Percentiles rank a stretch among this genome's conserved stretches.
Evolutionary conservation across 768 basidiomycete species (phyloP).

Genomic region (Scleroderma bovista): DNA sequence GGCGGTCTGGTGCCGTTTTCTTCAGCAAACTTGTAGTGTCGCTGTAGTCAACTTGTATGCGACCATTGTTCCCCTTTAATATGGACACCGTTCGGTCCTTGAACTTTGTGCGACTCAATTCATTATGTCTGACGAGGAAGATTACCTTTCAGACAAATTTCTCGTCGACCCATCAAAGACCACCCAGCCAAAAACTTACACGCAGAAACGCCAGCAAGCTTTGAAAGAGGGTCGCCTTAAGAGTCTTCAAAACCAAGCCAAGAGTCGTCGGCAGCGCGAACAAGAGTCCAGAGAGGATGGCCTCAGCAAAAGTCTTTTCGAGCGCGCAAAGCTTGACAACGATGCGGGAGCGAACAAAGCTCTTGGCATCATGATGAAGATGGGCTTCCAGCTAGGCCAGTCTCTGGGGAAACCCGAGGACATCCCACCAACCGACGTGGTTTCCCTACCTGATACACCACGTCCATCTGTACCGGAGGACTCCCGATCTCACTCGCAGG

Average conservation of each 20-base stretch:
- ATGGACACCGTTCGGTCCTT: conserved; percentile 21
- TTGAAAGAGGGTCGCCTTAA: conserved; percentile 50
- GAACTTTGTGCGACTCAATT: conserved; percentile 10
- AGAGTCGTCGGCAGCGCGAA: conserved; percentile 61
- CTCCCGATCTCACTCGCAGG: not conserved
- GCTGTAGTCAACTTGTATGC: conserved; percentile 20
- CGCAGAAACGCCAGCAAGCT: conserved; percentile 64
- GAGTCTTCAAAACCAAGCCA: conserved; percentile 62
- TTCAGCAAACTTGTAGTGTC: conserved; percentile 27
- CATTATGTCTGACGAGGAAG: conserved; percentile 71
- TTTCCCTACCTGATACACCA: conserved; percentile 3
- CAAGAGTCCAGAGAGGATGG: conserved; percentile 73
- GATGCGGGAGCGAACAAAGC: conserved; percentile 58
- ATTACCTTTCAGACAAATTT: conserved; percentile 89
- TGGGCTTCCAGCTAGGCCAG: conserved; percentile 87
- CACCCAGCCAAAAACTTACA: conserved; percentile 56
- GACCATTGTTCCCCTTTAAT: conserved; percentile 23
- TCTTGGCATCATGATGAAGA: conserved; percentile 87
- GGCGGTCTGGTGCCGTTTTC: conserved; percentile 46
- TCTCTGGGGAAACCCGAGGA: conserved; percentile 50
- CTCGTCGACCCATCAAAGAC: conserved; percentile 39
- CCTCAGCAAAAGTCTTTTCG: conserved; percentile 74
- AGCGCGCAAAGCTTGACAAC: conserved; percentile 62
- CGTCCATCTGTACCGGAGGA: not conserved
- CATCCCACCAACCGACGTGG: conserved; percentile 4